phyloP scores from a whole-genome alignment of 768 basidiomycete genomes.

The Mycena crocata region DNA sequence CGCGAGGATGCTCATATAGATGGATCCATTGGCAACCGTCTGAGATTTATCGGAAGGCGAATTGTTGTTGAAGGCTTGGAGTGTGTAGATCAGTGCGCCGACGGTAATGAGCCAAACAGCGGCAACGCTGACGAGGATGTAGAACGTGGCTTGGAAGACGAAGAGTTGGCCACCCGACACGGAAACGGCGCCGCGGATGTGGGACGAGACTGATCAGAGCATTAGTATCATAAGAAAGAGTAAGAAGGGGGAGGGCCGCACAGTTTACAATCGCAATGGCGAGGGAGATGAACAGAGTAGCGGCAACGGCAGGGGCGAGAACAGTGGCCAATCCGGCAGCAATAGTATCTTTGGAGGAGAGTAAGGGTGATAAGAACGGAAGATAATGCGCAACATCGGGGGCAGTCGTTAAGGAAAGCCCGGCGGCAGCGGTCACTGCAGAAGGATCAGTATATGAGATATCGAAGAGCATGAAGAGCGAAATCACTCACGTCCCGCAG shows the following conservation, averaged over 20 bases:
- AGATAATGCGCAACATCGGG: slow-evolving; percentile 81
- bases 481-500: slow-evolving; percentile 66
- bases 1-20: slow-evolving; percentile 76
- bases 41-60: slow-evolving; percentile 48
- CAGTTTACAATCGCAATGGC: slow-evolving; percentile 66
- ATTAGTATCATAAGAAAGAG: not conserved
- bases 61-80: slow-evolving; percentile 62
- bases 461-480: slow-evolving; percentile 1
- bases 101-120: slow-evolving; percentile 72
- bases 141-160: slow-evolving; percentile 74
- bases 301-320: slow-evolving; percentile 74
- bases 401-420: slow-evolving; percentile 73
- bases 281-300: slow-evolving; percentile 66
- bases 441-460: slow-evolving; percentile 20
- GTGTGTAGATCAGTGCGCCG: slow-evolving; percentile 78
- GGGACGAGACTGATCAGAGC: slow-evolving; percentile 57
- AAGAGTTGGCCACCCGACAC: slow-evolving; percentile 70
- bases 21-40: slow-evolving; percentile 73
- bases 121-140: slow-evolving; percentile 62
- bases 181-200: slow-evolving; percentile 68
- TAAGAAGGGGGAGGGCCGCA: slow-evolving; percentile 47
- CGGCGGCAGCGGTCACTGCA: slow-evolving; percentile 77
- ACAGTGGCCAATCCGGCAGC: slow-evolving; percentile 74
- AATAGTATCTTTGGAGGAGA: slow-evolving; percentile 56
- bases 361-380: slow-evolving; percentile 68